phyloP scores from a whole-genome alignment of 2,329 filamentous ascomycete genomes.

The Aurifilum marmelostoma region DNA sequence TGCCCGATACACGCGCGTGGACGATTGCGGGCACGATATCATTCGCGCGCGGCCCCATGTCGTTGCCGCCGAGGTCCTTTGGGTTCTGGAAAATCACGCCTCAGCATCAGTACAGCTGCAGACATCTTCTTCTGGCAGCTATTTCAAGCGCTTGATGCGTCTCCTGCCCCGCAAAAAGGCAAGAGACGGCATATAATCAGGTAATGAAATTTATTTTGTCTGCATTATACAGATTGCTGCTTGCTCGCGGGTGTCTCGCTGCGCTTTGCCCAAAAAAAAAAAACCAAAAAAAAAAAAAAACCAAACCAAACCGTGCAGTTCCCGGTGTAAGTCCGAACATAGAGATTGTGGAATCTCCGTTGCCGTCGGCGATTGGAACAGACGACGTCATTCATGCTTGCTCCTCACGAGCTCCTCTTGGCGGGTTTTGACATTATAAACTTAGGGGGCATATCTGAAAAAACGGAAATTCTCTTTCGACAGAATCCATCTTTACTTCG shows the following conservation, averaged over 20 bases:
- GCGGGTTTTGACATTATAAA: background rate
- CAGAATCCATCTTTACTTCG: background rate
- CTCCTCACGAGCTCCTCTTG: background rate
- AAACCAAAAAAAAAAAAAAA: too few relatives aligned
- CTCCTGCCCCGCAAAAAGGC: background rate
- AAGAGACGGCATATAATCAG: background rate
- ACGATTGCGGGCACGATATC: constrained; percentile 11
- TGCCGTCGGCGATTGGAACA: background rate
- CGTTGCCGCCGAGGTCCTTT: constrained; percentile 4
- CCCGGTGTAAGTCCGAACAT: background rate
- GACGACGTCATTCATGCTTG: background rate
- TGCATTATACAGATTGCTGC: background rate
- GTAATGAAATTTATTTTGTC: background rate
- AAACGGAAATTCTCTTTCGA: background rate
- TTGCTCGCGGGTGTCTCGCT: background rate
- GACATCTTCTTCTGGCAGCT: background rate
- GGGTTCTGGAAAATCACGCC: background rate
- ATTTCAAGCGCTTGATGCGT: background rate
- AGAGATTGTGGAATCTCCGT: background rate
- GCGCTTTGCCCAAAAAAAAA: too few relatives aligned
- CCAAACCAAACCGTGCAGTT: background rate
- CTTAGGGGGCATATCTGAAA: background rate
- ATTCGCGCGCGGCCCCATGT: constrained; percentile 7
- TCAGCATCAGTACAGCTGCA: background rate
- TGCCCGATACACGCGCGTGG: constrained; percentile 4